A percentile compares a stretch with the other conserved stretches of the same genome.
phyloP scores from a whole-genome alignment of 768 basidiomycete genomes.

The Russula earlei region DNA sequence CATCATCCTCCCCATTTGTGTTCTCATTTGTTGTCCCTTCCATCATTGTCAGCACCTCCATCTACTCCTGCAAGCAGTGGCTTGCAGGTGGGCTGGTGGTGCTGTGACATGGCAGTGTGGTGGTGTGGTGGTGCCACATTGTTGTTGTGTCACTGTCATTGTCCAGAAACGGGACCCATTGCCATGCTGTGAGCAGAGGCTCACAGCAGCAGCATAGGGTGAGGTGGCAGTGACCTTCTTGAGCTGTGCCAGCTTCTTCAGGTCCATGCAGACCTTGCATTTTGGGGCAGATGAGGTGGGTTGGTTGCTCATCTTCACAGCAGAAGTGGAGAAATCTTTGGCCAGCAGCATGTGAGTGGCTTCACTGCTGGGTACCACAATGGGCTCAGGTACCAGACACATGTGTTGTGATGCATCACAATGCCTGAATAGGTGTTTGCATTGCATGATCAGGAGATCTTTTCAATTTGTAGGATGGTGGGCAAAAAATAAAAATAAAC shows the following conservation, averaged over 20 bases:
- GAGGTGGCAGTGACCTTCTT: no score
- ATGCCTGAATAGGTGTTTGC: constrained; percentile 41
- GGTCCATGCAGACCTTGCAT: constrained; percentile 34
- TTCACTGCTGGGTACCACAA: constrained; percentile 30
- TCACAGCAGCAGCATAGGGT: no score
- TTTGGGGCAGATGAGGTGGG: constrained; percentile 16
- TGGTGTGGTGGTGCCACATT: no score
- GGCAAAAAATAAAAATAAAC: not conserved
- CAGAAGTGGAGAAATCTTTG: constrained; percentile 36
- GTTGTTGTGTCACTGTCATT: no score
- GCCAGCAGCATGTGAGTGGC: constrained; percentile 45
- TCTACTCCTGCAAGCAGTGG: no score
- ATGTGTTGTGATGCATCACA: constrained; percentile 54
- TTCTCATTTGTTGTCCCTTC: no score
- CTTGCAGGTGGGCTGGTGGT: no score
- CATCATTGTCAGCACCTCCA: no score
- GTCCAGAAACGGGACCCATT: no score
- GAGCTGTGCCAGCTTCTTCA: constrained; percentile 43
- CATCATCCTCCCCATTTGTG: no score
- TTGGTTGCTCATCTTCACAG: constrained; percentile 13
- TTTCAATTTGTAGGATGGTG: not conserved
- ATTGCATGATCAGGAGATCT: constrained; percentile 5
- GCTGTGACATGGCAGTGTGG: no score
- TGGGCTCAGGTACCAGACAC: constrained; percentile 31
- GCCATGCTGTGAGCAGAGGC: no score